phyloP scores from a whole-genome alignment of 495 filamentous ascomycete genomes.

The Aspergillus conjunctus region DNA sequence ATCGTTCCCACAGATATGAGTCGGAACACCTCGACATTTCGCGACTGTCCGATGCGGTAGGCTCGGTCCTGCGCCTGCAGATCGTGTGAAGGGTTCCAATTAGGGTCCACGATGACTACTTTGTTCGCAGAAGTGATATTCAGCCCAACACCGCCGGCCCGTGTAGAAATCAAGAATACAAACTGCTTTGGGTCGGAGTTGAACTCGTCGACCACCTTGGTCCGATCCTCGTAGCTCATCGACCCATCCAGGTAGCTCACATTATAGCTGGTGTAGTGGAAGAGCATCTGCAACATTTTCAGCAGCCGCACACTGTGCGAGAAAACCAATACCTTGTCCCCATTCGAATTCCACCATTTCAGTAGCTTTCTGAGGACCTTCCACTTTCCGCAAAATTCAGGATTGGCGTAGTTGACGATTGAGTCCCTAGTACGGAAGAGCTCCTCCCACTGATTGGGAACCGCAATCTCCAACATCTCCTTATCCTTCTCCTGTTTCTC shows the following conservation, averaged over 20 bases:
- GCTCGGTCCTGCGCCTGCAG: constrained; percentile 96
- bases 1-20: constrained; percentile 92
- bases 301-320: constrained; percentile 85
- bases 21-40: constrained; percentile 95
- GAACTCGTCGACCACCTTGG: constrained; percentile 81
- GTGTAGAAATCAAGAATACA: constrained; percentile 94
- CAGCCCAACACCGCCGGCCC: constrained; percentile 84
- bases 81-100: constrained; percentile 95
- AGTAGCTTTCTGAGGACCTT: constrained; percentile 85
- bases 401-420: constrained; percentile 80
- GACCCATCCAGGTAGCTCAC: constrained; percentile 88
- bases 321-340: constrained; percentile 94
- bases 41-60: constrained; percentile 89
- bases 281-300: constrained; percentile 82
- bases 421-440: constrained; percentile 76
- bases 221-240: constrained; percentile 82
- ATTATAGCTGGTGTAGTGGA: constrained; percentile 87
- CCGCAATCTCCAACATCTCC: constrained; percentile 70
- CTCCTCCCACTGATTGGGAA: constrained; percentile 75
- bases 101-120: constrained; percentile 95
- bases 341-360: constrained; percentile 83
- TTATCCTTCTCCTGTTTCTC: constrained; percentile 86
- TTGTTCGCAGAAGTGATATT: constrained; percentile 99
- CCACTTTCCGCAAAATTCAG: constrained; percentile 97
- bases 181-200: constrained; percentile 88